These are phyloP conservation scores for Flaveria floridana DNA, from an alignment of 140 eudicot genomes.

Conservation along the genomic window DNA sequence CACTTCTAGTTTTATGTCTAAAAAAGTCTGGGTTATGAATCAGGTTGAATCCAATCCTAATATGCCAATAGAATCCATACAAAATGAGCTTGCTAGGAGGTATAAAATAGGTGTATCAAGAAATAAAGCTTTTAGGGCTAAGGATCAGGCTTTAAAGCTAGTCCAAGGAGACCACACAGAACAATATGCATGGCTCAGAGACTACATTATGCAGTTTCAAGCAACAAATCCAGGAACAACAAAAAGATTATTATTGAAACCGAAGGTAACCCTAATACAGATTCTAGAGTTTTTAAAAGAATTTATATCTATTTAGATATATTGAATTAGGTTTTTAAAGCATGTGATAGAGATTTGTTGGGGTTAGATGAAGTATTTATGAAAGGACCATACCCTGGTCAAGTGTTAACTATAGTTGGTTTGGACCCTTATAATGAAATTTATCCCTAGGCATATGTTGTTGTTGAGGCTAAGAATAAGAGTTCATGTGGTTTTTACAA, in stretches of 20 bases:
- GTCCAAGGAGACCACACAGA: neutral
- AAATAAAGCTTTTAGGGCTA: neutral
- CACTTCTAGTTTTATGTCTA: neutral
- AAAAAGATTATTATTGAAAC: neutral
- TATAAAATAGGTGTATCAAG: neutral
- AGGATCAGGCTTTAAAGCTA: neutral
- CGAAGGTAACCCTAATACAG: neutral
- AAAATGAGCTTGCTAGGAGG: neutral
- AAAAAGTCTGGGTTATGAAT: neutral
- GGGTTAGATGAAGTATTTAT: neutral
- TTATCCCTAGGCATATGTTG: neutral
- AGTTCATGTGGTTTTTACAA: neutral
- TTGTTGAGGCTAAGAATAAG: neutral
- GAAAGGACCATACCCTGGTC: neutral
- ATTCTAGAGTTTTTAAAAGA: neutral
- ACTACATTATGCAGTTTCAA: neutral
- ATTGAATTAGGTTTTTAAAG: no score
- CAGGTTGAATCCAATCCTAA: neutral
- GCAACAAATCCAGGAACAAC: neutral
- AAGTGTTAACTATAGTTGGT: neutral
- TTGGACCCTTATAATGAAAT: neutral
- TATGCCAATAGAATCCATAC: neutral
- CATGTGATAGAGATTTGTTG: neutral
- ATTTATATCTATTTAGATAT: no score
- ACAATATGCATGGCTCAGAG: neutral